Base-by-base conservation (phyloP, 306 rosid species). In the Citrullus mucosospermus region DNA sequence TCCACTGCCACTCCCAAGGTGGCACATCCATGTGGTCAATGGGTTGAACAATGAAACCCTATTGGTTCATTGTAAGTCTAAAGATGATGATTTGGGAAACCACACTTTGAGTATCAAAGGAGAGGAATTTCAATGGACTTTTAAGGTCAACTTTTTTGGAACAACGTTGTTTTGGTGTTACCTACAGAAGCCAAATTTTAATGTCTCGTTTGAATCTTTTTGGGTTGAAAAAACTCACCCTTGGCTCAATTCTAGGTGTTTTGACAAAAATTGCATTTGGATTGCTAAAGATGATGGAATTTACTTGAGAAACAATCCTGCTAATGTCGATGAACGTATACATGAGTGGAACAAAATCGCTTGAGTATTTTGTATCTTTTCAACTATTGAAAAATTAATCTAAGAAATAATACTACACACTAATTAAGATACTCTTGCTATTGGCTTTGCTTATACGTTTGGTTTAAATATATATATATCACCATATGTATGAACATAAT, bases 221-320 rank as follows among this genome's bases (percentile, higher is more conserved):
- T 72, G 80, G 80, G 22, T 17, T 28, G 80, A 81, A n/a, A 44
- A 28, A 16, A 5, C 6, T 1, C 57, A 25, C 15, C 34, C 7
- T 8, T 81, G 77, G 83, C 80, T 81, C 4, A 39, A 14, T 20
- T 14, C 13, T 20, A 76, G 70, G 8, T 76, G 80, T 41, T 14
- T 16, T 4, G 13, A 17, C 3, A 54, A 44, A 1, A 25, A 58
- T 34, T 78, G 81, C 59, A n/a, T 48, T 36, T 82, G 85, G 85
- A 58, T 14, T 22, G 84, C 84, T 8, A 69, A 53, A 60, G 75
- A 82, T 10, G 78, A 48, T 25, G 84, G 84, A 20, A 2, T 81
- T 69, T 77, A 67, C 56, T 14, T 81, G 3, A 22, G 17, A 39
- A 51, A 77, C 73, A 59, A 46, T 44, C 75, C 28, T 8, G 7